phyloP scores from a whole-genome alignment of 2,329 filamentous ascomycete species.

The Cercospora canescens region DNA sequence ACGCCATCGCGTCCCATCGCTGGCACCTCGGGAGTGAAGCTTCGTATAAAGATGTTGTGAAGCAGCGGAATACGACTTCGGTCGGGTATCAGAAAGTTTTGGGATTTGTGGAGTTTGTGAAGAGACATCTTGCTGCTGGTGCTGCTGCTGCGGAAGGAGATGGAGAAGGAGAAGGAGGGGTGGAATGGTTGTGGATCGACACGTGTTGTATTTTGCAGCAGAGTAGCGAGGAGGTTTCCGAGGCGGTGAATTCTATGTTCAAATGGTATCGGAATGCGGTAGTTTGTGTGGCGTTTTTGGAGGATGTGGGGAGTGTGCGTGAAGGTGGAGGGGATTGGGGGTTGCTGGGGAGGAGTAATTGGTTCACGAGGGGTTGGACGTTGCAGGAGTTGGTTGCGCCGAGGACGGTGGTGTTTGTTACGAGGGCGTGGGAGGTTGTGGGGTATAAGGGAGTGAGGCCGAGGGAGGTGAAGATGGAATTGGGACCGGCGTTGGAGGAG shows the following conservation, averaged over 20 bases:
- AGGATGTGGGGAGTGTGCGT: neutral
- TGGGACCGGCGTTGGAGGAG: neutral
- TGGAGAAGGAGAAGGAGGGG: no score
- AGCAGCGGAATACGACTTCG: neutral
- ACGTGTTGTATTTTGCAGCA: neutral
- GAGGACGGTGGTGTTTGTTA: neutral
- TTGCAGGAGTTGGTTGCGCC: neutral
- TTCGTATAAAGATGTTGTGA: neutral
- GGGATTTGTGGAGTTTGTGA: neutral
- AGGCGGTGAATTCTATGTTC: neutral
- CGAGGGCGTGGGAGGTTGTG: neutral
- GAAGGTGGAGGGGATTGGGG: neutral
- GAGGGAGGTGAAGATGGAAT: neutral
- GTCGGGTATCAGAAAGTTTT: neutral
- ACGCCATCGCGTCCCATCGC: neutral
- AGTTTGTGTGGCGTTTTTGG: neutral
- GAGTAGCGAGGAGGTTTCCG: neutral
- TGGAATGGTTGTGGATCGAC: neutral
- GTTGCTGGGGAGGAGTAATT: neutral
- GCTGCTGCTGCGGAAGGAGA: no score
- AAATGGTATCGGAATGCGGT: neutral
- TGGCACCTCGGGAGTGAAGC: neutral
- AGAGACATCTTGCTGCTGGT: neutral
- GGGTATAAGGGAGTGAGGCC: neutral
- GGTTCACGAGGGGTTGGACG: neutral